Evolutionary conservation across 2,329 filamentous ascomycete genomes (phyloP).

Genomic region (Trichoderma koningii): DNA sequence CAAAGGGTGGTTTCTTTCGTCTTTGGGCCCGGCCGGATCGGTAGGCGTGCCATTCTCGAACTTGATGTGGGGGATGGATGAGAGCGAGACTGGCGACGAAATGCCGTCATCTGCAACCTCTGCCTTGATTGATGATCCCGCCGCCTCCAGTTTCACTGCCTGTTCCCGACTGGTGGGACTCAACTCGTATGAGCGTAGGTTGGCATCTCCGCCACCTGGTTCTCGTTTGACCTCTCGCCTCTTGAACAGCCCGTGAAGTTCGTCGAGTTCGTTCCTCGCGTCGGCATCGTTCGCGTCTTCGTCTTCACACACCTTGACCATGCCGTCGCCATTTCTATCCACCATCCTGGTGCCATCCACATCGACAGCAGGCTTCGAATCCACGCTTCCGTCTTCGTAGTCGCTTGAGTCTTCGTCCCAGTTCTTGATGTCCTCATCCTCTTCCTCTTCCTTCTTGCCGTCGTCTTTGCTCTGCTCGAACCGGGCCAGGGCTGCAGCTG

Average conservation of each 20-base stretch:
- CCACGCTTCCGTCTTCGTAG: constrained; percentile 49
- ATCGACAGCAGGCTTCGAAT: constrained; percentile 54
- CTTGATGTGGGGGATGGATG: not conserved
- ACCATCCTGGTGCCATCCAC: constrained; percentile 64
- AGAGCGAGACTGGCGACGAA: not conserved
- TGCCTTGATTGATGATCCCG: not conserved
- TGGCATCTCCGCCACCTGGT: constrained; percentile 30
- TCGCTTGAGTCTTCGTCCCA: constrained; percentile 47
- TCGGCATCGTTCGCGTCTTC: constrained; percentile 56
- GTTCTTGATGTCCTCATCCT: constrained; percentile 39
- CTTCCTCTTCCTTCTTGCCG: constrained; percentile 45
- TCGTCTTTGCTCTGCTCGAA: constrained; percentile 61
- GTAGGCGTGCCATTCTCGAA: not conserved
- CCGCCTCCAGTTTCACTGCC: not conserved
- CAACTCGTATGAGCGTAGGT: not conserved
- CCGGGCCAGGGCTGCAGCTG: constrained; percentile 73
- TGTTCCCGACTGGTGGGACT: not conserved
- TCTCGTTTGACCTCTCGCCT: constrained; percentile 22
- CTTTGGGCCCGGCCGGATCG: not conserved
- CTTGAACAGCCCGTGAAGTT: constrained; percentile 56
- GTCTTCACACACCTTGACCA: constrained; percentile 76
- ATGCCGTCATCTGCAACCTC: not conserved
- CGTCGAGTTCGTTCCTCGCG: constrained; percentile 57
- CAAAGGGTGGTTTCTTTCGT: not conserved
- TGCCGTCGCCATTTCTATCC: constrained; percentile 65